Evolutionary conservation across 2,329 filamentous ascomycete genomes (phyloP).

Genomic region (Neonectria hederae): DNA sequence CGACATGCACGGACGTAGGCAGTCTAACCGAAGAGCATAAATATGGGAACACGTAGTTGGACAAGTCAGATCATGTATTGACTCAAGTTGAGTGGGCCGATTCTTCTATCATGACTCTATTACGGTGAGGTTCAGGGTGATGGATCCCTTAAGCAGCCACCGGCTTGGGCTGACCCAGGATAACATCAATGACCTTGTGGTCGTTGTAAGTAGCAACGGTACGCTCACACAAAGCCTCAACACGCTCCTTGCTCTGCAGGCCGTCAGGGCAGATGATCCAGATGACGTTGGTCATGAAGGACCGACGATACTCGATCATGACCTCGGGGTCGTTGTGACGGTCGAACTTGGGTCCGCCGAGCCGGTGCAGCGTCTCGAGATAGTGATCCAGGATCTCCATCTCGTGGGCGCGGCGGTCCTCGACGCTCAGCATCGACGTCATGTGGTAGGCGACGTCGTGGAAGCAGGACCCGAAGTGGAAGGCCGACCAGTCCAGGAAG

Average conservation of each 20-base stretch:
- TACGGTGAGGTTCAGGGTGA: not conserved
- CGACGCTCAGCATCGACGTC: constrained; percentile 49
- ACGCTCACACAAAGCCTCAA: constrained; percentile 46
- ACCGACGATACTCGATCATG: constrained; percentile 40
- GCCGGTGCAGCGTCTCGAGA: constrained; percentile 23
- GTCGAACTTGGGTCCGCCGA: constrained; percentile 31
- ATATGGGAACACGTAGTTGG: not conserved
- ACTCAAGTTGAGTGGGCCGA: not conserved
- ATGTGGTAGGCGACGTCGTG: constrained; percentile 56
- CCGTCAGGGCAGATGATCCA: constrained; percentile 39
- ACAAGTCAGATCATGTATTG: not conserved
- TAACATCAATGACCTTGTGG: constrained; percentile 49
- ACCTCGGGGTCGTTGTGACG: constrained; percentile 33
- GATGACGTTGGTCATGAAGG: constrained; percentile 41
- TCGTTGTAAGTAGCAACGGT: constrained; percentile 49
- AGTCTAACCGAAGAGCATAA: not conserved
- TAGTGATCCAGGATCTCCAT: constrained; percentile 42
- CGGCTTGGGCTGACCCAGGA: constrained; percentile 23
- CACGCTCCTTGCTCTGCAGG: constrained; percentile 48
- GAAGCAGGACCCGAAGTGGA: constrained; percentile 53
- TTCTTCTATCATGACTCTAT: not conserved
- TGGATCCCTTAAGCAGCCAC: not conserved
- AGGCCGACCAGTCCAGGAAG: constrained; percentile 55
- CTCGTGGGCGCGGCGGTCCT: constrained; percentile 53
- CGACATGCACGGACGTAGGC: not conserved